These are phyloP conservation scores for Moniliella sp. DNA, from an alignment of 1,284 basidiomycete species.

Conservation along the genomic window DNA sequence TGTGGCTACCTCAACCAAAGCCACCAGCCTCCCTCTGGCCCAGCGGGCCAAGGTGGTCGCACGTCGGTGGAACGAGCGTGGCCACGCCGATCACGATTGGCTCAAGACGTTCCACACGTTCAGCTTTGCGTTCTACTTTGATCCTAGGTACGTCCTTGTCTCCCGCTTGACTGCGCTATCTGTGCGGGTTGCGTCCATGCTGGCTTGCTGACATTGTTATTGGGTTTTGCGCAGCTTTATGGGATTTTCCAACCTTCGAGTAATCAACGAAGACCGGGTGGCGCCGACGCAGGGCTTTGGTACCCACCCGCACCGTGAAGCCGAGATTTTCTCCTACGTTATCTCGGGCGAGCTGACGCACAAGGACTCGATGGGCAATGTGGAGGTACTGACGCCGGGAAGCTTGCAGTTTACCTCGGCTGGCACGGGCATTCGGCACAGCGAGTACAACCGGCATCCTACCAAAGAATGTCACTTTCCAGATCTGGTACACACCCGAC, in stretches of 20 bases:
- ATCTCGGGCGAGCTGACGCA: slow-evolving; percentile 55
- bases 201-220: too few species aligned
- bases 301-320: slow-evolving; percentile 57
- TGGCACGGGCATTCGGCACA: slow-evolving; percentile 58
- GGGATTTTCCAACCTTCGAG: slow-evolving; percentile 36
- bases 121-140: slow-evolving; percentile 55
- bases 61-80: neutral
- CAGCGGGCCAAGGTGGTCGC: neutral
- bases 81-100: slow-evolving; percentile 52
- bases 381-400: slow-evolving; percentile 63
- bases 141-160: too few species aligned
- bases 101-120: slow-evolving; percentile 37
- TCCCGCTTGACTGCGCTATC: too few species aligned
- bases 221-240: too few species aligned
- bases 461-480: slow-evolving; percentile 35
- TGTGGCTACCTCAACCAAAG: too few species aligned
- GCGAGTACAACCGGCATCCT: slow-evolving; percentile 49
- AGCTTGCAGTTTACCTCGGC: slow-evolving; percentile 74
- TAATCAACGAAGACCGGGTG: slow-evolving; percentile 75
- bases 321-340: slow-evolving; percentile 56
- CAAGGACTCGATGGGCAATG: slow-evolving; percentile 59
- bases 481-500: slow-evolving; percentile 19
- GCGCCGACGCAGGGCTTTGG: slow-evolving; percentile 60
- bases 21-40: too few species aligned
- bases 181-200: too few species aligned